Evolutionary conservation across 1,139 yeast genomes (phyloP).

Genomic region (Kurtzmaniella quercitrusa): DNA sequence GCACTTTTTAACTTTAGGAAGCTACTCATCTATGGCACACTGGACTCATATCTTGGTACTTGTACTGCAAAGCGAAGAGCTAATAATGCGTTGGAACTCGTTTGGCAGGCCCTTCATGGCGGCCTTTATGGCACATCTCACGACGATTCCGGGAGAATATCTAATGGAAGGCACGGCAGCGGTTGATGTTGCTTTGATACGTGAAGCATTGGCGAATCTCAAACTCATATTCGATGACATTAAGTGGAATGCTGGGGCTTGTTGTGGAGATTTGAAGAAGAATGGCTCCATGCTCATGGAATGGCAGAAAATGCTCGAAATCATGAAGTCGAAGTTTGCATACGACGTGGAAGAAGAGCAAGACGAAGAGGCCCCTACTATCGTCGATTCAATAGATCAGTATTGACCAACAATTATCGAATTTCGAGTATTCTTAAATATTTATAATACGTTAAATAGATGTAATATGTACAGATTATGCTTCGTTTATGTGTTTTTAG

Average conservation of each 20-base stretch:
- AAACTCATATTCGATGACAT: constrained; percentile 14
- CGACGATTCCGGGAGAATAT: constrained; percentile 22
- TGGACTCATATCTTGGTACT: constrained; percentile 23
- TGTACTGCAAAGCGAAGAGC: constrained; percentile 19
- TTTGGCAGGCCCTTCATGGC: constrained; percentile 15
- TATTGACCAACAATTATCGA: neutral
- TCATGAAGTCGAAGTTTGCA: constrained; percentile 13
- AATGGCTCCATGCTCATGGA: constrained; percentile 16
- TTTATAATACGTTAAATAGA: neutral
- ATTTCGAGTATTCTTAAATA: neutral
- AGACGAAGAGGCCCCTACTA: constrained; percentile 27
- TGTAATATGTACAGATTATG: neutral
- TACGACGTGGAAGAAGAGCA: constrained; percentile 11
- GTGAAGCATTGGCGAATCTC: constrained; percentile 18
- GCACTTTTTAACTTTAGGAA: constrained; percentile 23
- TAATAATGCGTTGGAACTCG: constrained; percentile 9
- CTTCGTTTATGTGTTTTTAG: neutral
- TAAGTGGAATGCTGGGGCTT: constrained; percentile 9
- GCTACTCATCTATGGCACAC: constrained; percentile 27
- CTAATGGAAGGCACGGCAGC: constrained; percentile 14
- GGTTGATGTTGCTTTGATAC: constrained; percentile 15
- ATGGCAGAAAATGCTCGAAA: constrained; percentile 15
- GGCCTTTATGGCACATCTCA: constrained; percentile 16
- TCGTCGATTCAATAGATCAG: constrained; percentile 12
- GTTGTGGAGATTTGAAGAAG: constrained; percentile 20